Base-by-base conservation (phyloP, 176 grass and related monocot species). In the Carex myosuroides region DNA sequence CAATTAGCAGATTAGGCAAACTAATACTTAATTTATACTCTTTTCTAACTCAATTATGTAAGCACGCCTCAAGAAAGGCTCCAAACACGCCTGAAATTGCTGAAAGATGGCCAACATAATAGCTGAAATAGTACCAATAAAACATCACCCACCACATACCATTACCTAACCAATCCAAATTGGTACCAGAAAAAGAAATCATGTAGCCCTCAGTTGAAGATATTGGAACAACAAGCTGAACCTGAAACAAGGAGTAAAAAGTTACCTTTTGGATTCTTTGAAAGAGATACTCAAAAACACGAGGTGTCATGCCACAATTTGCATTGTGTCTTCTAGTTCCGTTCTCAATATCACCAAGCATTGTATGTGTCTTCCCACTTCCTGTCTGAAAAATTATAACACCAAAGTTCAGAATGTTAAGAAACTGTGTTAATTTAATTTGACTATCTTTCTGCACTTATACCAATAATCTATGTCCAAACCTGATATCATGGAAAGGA, bases 211-310 rank as follows among this genome's bases (percentile, higher is more conserved):
- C 16, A 26, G 46, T 17, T 30, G 21, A 76, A 29, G 22, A 54
- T 55, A 13, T 52, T 54, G 22, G 46, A 73, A 76, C 10, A 76
- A 55, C 71, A 71, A 54, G 48, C 21, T 56, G 18, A 74, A 74
- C 11, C 3, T 11, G 37, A 56, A 9, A 85, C 73, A 30, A 80
- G 78, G 4, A 10, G 60, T 62, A 11, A 50, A 81, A 85, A 80
- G 66, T 90, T 90, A 85, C 96, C 88, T 89, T 98, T 80, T 95
- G 96, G 26, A 98, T 98, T 68, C 86, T 91, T 55, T 89, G 79
- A 89, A 98, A 98, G 26, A 98, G 96, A 83, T 95, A 86, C 84
- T 98, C 96, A 87, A 98, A 98, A 37, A 98, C 96, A 85, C 96
- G 83, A 84, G 96, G 96, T 5, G 93, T 99, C 93, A 99, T 99